Conservation (phyloP, 345 rosid genomes). For the Gynandropsis gynandra region DNA sequence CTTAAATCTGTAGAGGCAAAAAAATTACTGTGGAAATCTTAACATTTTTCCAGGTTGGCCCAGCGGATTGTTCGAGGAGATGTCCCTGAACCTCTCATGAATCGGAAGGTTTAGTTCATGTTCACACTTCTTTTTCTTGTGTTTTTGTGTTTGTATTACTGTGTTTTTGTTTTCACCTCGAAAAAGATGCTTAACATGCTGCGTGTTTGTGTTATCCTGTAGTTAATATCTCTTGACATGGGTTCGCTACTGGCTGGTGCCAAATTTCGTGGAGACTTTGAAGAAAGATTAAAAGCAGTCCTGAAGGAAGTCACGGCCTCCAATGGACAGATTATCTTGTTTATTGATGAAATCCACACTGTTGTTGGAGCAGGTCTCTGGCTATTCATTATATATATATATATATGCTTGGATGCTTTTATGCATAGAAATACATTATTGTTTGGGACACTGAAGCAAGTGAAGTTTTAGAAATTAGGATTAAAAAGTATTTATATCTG, state of each 20-base stretch:
- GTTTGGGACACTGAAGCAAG: too few relatives aligned
- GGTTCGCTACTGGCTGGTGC: slow-evolving; percentile 92
- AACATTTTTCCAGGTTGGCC: slow-evolving; percentile 43
- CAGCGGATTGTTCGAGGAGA: slow-evolving; percentile 72
- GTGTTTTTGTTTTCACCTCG: too few relatives aligned
- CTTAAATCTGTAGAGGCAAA: not conserved
- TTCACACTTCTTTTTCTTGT: not conserved
- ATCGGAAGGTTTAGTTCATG: slow-evolving; percentile 43
- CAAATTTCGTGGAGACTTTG: slow-evolving; percentile 76
- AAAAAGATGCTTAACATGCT: not conserved
- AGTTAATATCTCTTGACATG: slow-evolving; percentile 87
- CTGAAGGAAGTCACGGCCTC: slow-evolving; percentile 85
- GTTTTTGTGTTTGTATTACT: not conserved
- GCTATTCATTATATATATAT: not conserved
- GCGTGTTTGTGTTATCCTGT: slow-evolving; percentile 15
- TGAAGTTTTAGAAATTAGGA: too few relatives aligned
- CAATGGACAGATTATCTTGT: slow-evolving; percentile 78
- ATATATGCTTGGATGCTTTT: not conserved
- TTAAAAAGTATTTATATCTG: not conserved
- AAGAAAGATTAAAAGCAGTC: slow-evolving; percentile 82
- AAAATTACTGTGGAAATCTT: slow-evolving; percentile 1
- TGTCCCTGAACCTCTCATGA: slow-evolving; percentile 55
- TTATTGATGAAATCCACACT: slow-evolving; percentile 90
- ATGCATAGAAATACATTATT: too few relatives aligned
- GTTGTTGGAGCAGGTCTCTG: slow-evolving; percentile 81